These are phyloP conservation scores for Aphanomyces cochlioides DNA, from an alignment of 352 stramenopile species.

Conservation along the genomic window DNA sequence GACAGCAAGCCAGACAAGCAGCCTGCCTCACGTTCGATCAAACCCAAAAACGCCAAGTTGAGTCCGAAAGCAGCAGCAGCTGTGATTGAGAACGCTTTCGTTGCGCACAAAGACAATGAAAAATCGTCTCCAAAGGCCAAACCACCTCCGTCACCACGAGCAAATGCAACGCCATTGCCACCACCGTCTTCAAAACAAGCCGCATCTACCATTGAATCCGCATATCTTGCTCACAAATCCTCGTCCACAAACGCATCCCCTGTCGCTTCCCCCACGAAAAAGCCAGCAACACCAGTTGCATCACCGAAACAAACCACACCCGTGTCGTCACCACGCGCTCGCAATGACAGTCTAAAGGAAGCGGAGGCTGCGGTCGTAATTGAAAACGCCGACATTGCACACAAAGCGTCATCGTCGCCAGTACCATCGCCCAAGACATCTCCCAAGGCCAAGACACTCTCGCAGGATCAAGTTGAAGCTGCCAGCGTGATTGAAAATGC, in stretches of 20 bases:
- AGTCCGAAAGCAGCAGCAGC: not conserved
- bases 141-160: not conserved
- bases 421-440: not conserved
- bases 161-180: not conserved
- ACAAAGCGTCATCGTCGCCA: not conserved
- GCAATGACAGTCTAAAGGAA: too few species aligned
- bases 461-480: not conserved
- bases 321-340: not conserved
- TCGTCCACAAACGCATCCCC: not conserved
- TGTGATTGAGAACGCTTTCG: not conserved
- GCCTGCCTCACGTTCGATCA: not conserved
- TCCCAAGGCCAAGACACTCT: not conserved
- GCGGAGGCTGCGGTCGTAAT: too few species aligned
- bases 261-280: not conserved
- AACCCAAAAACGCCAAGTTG: not conserved
- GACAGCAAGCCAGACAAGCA: not conserved
- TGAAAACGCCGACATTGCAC: not conserved
- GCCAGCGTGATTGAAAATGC: constrained; percentile 9
- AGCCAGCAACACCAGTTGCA: not conserved
- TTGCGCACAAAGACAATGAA: not conserved
- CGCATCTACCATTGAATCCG: constrained; percentile 2
- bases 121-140: constrained; percentile 1
- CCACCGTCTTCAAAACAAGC: constrained; percentile 11
- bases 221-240: constrained; percentile 10
- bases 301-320: constrained; percentile 1